These are phyloP conservation scores for Orbilia quercus DNA, from an alignment of 2,329 filamentous ascomycete species.

Conservation along the genomic window DNA sequence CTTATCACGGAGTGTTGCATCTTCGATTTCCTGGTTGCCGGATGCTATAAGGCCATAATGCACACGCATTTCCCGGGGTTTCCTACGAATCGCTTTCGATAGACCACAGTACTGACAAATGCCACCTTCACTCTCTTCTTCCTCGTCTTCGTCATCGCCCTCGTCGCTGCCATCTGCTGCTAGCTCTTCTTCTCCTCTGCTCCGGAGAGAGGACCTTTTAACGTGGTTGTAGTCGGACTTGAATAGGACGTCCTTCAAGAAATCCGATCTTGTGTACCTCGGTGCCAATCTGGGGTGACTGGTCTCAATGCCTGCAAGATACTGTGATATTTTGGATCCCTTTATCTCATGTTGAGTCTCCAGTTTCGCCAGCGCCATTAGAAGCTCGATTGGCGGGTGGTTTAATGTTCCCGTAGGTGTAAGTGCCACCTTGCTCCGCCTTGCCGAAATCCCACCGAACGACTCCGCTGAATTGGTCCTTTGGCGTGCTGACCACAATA, in stretches of 20 bases:
- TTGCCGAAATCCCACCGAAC: conserved; percentile 29
- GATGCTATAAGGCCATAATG: conserved; percentile 37
- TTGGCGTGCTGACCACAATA: conserved; percentile 20
- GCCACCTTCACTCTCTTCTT: background rate
- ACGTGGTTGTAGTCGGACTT: background rate
- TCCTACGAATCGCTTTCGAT: background rate
- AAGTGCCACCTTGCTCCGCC: conserved; percentile 4
- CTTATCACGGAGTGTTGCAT: conserved; percentile 1
- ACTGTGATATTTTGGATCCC: conserved; percentile 12
- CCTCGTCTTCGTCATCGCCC: background rate
- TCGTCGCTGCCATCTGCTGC: background rate
- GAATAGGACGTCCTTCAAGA: background rate
- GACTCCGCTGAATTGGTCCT: background rate
- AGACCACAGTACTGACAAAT: conserved; percentile 1
- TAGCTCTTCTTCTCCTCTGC: too few species aligned
- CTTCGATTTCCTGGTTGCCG: conserved; percentile 45
- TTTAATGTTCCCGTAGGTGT: conserved; percentile 15
- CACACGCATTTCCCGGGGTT: background rate
- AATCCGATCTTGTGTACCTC: background rate
- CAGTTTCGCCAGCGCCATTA: conserved; percentile 14
- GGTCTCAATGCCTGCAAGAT: conserved; percentile 4
- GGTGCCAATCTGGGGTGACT: conserved; percentile 9
- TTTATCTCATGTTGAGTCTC: background rate
- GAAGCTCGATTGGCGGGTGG: conserved; percentile 2
- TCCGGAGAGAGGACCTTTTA: background rate